Conservation (phyloP, 208 protist genomes). For the Jaenimonas drosophilae region DNA sequence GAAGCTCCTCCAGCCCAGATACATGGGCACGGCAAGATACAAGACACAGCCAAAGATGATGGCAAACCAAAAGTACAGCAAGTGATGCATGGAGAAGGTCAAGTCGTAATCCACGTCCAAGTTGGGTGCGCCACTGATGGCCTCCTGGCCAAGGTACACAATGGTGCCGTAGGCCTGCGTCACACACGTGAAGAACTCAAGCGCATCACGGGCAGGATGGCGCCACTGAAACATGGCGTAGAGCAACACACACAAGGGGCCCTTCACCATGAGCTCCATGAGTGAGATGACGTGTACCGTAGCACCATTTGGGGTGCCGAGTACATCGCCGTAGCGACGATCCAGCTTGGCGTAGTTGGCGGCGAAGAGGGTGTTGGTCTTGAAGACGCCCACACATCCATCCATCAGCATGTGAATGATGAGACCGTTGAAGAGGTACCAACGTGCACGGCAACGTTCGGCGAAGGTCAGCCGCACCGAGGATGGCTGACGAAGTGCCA, state of each 20-base stretch:
- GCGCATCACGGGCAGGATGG: constrained; percentile 36
- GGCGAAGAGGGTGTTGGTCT: constrained; percentile 35
- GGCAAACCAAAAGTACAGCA: constrained; percentile 66
- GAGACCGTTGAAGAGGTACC: constrained; percentile 73
- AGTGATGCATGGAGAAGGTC: constrained; percentile 28
- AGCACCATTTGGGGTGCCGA: constrained; percentile 30
- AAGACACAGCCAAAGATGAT: constrained; percentile 46
- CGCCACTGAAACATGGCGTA: constrained; percentile 46
- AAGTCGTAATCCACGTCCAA: constrained; percentile 55
- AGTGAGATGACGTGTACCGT: constrained; percentile 58
- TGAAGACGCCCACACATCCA: constrained; percentile 56
- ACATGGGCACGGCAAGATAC: constrained; percentile 37
- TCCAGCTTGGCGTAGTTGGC: constrained; percentile 66
- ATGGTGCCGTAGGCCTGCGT: constrained; percentile 58
- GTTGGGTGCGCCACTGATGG: constrained; percentile 41
- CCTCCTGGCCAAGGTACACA: constrained; percentile 52
- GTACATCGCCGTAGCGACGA: constrained; percentile 30
- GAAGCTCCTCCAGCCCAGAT: constrained; percentile 44
- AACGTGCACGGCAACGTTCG: constrained; percentile 50
- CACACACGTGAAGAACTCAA: constrained; percentile 66
- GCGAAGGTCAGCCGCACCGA: constrained; percentile 22
- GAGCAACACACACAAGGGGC: constrained; percentile 51
- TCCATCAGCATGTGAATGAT: constrained; percentile 71
- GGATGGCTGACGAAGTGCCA: constrained; percentile 16
- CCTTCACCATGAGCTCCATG: constrained; percentile 47